Evolutionary conservation across 2,329 filamentous ascomycete genomes (phyloP).

Genomic region (Colletotrichum aenigma): DNA sequence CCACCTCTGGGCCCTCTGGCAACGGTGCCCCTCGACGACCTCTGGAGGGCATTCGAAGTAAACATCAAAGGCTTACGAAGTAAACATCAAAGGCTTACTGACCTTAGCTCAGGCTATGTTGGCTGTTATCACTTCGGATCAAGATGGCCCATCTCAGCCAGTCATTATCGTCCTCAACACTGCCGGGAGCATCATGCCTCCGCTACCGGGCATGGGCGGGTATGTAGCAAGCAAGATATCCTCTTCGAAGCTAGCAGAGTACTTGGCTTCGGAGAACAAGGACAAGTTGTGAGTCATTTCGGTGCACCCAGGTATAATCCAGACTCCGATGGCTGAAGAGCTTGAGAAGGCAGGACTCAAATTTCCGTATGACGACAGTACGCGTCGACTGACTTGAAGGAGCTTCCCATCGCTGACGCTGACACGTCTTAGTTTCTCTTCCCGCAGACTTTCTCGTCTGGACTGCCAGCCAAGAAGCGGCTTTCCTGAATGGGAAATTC

Average conservation of each 20-base stretch:
- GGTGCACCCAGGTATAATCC: not conserved
- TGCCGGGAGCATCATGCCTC: not conserved
- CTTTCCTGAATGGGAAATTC: not conserved
- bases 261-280: not conserved
- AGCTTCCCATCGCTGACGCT: not conserved
- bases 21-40: not conserved
- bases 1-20: not conserved
- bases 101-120: not conserved
- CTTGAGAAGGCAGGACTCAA: not conserved
- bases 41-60: not conserved
- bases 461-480: not conserved
- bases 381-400: not conserved
- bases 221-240: not conserved
- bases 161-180: not conserved
- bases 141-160: accelerated
- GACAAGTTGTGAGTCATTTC: not conserved
- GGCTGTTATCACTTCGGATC: not conserved
- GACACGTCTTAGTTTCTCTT: not conserved
- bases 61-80: not conserved
- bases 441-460: not conserved
- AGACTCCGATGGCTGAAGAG: not conserved
- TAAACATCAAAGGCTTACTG: not conserved
- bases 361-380: not conserved
- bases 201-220: not conserved
- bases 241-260: not conserved